Conservation (phyloP, 805 yeast species). For the Blastobotrys attinorum region DNA sequence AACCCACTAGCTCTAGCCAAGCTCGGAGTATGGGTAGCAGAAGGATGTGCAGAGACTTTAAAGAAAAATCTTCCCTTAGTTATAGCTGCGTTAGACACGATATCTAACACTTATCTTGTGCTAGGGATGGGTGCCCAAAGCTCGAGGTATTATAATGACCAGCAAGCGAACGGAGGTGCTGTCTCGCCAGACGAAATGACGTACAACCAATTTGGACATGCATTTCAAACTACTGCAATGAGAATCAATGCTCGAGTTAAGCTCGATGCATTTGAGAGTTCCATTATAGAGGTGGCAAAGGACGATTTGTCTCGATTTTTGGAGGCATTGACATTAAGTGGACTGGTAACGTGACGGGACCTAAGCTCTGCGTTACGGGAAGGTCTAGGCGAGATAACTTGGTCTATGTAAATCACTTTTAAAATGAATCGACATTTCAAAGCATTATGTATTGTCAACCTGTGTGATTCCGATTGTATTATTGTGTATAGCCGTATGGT, state of each 20-base stretch:
- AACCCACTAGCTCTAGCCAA: constrained; percentile 83
- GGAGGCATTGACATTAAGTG: constrained; percentile 74
- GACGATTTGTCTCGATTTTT: constrained; percentile 85
- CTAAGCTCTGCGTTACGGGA: too few relatives aligned
- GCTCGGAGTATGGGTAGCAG: constrained; percentile 85
- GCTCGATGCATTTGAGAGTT: constrained; percentile 90
- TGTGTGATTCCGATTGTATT: too few relatives aligned
- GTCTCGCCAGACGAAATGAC: constrained; percentile 19
- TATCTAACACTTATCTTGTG: constrained; percentile 71
- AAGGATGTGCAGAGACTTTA: constrained; percentile 78
- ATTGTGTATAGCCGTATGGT: too few relatives aligned
- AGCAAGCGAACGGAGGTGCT: constrained; percentile 28
- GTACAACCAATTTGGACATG: constrained; percentile 78
- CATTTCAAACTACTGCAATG: constrained; percentile 81
- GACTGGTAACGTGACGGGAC: too few relatives aligned
- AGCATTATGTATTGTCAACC: too few relatives aligned
- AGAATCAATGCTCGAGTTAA: constrained; percentile 81
- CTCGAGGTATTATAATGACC: constrained; percentile 37
- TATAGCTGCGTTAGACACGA: constrained; percentile 69
- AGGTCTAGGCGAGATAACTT: too few relatives aligned
- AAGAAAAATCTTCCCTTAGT: constrained; percentile 65
- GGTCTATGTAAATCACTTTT: too few relatives aligned
- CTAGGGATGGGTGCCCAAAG: constrained; percentile 84
- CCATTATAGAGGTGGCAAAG: constrained; percentile 81
- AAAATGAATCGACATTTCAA: too few relatives aligned